Conservation (phyloP, 2,329 filamentous ascomycete genomes). For the Aspergillus sp. region DNA sequence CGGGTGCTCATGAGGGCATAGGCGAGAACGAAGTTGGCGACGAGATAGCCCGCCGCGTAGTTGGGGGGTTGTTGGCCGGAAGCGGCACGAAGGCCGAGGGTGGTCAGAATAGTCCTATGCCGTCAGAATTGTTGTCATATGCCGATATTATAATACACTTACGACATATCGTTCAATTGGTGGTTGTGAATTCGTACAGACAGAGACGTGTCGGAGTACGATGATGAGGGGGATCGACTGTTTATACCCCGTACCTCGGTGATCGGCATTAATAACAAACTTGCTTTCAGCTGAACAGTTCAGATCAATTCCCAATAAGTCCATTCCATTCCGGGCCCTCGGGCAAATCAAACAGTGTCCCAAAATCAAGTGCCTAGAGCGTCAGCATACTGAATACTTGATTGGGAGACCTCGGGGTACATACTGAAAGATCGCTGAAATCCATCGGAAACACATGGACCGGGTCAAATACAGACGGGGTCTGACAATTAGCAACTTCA, state of each 20-base stretch:
- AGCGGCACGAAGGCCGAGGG: conserved; percentile 17
- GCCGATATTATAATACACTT: background rate
- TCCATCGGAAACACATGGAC: conserved; percentile 12
- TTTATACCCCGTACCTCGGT: background rate
- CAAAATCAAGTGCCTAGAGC: conserved; percentile 23
- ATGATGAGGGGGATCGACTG: background rate
- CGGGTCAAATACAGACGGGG: background rate
- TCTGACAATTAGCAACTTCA: too few species aligned
- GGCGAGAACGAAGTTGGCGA: conserved; percentile 36
- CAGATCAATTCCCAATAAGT: background rate
- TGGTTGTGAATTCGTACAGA: background rate
- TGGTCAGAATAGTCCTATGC: conserved; percentile 10
- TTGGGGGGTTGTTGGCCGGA: conserved; percentile 13
- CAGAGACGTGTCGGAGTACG: background rate
- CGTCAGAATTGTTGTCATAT: background rate
- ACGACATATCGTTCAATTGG: conserved; percentile 3
- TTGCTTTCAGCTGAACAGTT: background rate
- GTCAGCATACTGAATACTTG: conserved; percentile 7
- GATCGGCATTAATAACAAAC: background rate
- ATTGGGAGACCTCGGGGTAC: background rate
- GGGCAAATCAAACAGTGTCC: conserved; percentile 22
- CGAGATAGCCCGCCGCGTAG: conserved; percentile 26
- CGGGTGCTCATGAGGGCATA: conserved; percentile 33
- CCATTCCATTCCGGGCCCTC: conserved; percentile 10
- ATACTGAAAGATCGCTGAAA: conserved; percentile 6